Base-by-base conservation (phyloP, 2,329 filamentous ascomycete species). In the Blastomyces percursus region DNA sequence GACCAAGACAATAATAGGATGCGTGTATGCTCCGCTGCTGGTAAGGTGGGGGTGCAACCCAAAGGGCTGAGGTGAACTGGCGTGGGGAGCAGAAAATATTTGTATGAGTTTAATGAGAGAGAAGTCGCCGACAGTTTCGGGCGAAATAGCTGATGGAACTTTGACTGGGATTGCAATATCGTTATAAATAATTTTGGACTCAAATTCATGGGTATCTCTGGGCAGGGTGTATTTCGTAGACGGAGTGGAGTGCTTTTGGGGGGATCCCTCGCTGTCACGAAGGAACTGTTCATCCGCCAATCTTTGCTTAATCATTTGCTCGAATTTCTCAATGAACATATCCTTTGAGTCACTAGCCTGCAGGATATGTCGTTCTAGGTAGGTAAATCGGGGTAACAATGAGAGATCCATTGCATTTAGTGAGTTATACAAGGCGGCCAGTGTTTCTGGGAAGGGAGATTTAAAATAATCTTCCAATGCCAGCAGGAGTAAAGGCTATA, bases 391-490 rank as follows among this genome's bases (percentile, higher is more conserved):
- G 0, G 94, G 94, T 85, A 99, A 90, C 16, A 97, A 79, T 0
- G 93, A 96, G 64, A 99, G 81, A 70, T 99, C 94, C 94, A 99
- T 99, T 61, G 85, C 86, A 73, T 99, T 99, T 66, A 99, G 89
- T 1, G 94, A 89, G 68, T 96, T 84, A 75, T 96, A 99, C 4
- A 99, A 81, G 72, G 90, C 85, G 55, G 90, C 86, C 59, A 99
- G 80, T 0, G 94, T 99, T 73, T 96, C 91, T 3, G 90, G 86
- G 42, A 89, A 87, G 0, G 94, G 94, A 0, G 88, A 86, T 71
- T 96, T 94, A 77, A 97, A 99, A 75, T 99, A 99, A 72, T 97
- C 93, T 71, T 99, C 93, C 60, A 99, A 80, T 0, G 94, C 94
- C 52, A 99, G 78, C 46, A 99, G 80, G 60, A 99, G 81, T 48